Evolutionary conservation across 768 basidiomycete genomes (phyloP), one percentile per base, ranked within the genome.

Genomic region (Termitomyces eurrhizus): DNA sequence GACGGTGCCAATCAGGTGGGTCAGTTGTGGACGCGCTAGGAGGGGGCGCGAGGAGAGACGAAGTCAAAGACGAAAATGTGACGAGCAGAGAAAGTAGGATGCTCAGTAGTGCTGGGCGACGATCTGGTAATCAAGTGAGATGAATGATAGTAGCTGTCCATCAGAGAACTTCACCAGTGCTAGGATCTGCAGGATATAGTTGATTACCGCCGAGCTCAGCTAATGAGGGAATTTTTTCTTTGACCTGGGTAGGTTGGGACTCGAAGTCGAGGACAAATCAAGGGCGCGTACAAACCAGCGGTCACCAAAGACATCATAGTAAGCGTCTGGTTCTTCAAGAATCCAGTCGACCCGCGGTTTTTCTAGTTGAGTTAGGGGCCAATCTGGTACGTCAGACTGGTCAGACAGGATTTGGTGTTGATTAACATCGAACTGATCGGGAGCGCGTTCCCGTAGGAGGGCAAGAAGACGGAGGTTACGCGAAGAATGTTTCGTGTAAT

Each of bases 291-390:
- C 92, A 84, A 89, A 89, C 90, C 92, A 96, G 67, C 81, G 81
- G 70, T 95, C 91, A n/a, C 92, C 93, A 73, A 89, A 96, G 16
- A 88, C 88, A 56, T 83, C 82, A 70, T 93, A 96, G 62, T 84
- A 78, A 9, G 81, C 76, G 29, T 82, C 80, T 1, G 89, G 88
- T 62, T 92, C 92, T 65, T 94, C 90, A 1, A 92, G 78, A 55
- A 96, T 90, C 93, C 93, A 95, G 68, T 95, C 93, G 14, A 90
- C 86, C 49, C 92, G 83, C 41, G 94, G 94, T 73, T 89, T 93
- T 69, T 94, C 90, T 11, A 96, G 80, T 64, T 87, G 86, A 3
- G 72, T 72, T 45, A 95, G 75, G 21, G 88, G 81, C 90, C 90
- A 93, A 21, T 90, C 83, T 7, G 92, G 92, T 12, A 93, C 75